Evolutionary conservation across 2,329 filamentous ascomycete species (phyloP).

Genomic region (Aquanectria penicillioides): DNA sequence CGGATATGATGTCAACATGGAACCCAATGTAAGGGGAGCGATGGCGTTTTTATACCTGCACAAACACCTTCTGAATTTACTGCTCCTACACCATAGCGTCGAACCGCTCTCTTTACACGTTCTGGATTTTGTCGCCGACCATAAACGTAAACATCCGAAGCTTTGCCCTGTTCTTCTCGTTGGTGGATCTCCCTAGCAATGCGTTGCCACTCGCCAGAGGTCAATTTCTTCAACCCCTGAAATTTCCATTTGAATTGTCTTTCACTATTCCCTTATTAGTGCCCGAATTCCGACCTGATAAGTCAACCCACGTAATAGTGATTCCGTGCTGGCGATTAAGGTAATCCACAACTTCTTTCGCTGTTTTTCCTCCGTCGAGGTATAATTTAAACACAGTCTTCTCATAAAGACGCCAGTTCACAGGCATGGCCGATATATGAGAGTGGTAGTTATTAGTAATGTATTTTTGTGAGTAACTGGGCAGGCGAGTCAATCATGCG

Average conservation of each 20-base stretch:
- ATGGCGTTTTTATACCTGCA: not conserved
- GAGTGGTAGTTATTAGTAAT: too few species aligned
- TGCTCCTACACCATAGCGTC: not conserved
- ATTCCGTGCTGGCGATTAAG: not conserved
- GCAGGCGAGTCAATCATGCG: too few species aligned
- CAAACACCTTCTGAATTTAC: not conserved
- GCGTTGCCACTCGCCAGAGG: not conserved
- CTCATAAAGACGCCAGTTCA: not conserved
- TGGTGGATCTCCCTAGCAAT: not conserved
- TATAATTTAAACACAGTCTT: not conserved
- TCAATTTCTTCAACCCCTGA: not conserved
- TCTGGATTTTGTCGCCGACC: not conserved
- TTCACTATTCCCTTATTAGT: not conserved
- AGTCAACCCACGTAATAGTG: not conserved
- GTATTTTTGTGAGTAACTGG: too few species aligned
- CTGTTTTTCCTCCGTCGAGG: not conserved
- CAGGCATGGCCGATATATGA: not conserved
- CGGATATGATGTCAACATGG: too few species aligned
- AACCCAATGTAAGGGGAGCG: too few species aligned
- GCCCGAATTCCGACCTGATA: too few species aligned
- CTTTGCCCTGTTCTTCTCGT: not conserved
- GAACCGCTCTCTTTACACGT: not conserved
- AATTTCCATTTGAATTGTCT: constrained; percentile 5
- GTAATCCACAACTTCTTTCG: not conserved
- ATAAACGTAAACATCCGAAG: not conserved